Evolutionary conservation across 192 early-diverging fungal species (phyloP).

Genomic region (Bifiguratus adelaidae): DNA sequence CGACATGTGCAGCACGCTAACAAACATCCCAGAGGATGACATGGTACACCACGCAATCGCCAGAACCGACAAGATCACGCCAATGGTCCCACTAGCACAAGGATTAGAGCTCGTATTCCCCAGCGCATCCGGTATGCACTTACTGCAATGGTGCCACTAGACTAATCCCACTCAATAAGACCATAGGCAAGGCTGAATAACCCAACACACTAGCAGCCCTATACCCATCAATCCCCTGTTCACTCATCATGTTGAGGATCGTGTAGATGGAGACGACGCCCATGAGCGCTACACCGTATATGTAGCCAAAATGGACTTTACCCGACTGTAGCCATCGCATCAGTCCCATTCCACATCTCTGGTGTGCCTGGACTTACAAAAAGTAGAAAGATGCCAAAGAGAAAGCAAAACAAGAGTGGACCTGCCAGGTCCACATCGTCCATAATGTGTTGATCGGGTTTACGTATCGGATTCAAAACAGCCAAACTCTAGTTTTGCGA

Average conservation of each 20-base stretch:
- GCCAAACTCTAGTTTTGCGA: slow-evolving; percentile 49
- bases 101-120: background rate
- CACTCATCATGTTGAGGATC: slow-evolving; percentile 92
- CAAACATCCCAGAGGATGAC: slow-evolving; percentile 90
- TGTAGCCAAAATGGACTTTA: slow-evolving; percentile 95
- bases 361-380: slow-evolving; percentile 32
- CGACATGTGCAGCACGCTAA: slow-evolving; percentile 79
- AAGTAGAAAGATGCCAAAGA: slow-evolving; percentile 84
- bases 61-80: slow-evolving; percentile 49
- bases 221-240: slow-evolving; percentile 74
- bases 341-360: background rate
- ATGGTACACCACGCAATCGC: slow-evolving; percentile 93
- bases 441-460: slow-evolving; percentile 73
- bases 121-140: background rate
- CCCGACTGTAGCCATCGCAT: slow-evolving; percentile 45
- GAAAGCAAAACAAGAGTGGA: slow-evolving; percentile 82
- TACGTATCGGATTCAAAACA: slow-evolving; percentile 76
- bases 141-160: slow-evolving; percentile 63
- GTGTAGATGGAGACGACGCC: slow-evolving; percentile 79
- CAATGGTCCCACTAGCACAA: slow-evolving; percentile 34
- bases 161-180: slow-evolving; percentile 72
- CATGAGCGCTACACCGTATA: slow-evolving; percentile 88
- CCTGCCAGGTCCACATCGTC: slow-evolving; percentile 96
- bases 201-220: slow-evolving; percentile 91
- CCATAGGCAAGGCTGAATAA: slow-evolving; percentile 94